Evolutionary conservation across 1,284 basidiomycete genomes (phyloP).

Genomic region (Puccinia hordei): DNA sequence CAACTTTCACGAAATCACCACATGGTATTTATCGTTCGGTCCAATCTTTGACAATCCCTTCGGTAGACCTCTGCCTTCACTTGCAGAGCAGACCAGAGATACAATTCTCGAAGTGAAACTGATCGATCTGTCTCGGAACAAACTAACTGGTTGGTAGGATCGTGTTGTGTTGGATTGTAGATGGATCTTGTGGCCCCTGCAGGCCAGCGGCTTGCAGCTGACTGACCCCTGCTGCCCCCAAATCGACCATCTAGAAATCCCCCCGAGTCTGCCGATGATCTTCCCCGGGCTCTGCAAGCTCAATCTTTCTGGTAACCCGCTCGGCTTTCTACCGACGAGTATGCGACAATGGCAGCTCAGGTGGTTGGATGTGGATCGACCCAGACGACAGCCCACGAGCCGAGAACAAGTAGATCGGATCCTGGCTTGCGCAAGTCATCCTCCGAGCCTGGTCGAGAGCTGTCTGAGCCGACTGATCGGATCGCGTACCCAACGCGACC

Average conservation of each 20-base stretch:
- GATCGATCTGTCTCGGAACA: conserved; percentile 18
- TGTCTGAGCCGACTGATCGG: conserved; percentile 20
- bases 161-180: no score
- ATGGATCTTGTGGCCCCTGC: background rate
- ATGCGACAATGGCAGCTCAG: background rate
- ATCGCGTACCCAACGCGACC: no score
- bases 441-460: conserved; percentile 20
- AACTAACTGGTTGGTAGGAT: background rate
- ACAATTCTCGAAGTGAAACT: background rate
- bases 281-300: background rate
- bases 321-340: conserved; percentile 5
- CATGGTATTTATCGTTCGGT: conserved; percentile 23
- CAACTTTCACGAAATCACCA: background rate
- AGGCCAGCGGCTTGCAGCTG: no score
- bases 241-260: background rate
- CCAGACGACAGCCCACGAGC: background rate
- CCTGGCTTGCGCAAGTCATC: background rate
- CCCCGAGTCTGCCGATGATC: background rate
- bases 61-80: background rate
- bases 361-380: background rate
- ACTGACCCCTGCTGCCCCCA: background rate
- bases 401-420: background rate
- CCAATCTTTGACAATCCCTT: background rate
- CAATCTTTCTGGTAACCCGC: conserved; percentile 7
- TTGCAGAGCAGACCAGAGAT: background rate